Evolutionary conservation across 208 protist genomes (phyloP), one percentile per base, ranked within the genome.

Genomic region (Leishmania major): DNA sequence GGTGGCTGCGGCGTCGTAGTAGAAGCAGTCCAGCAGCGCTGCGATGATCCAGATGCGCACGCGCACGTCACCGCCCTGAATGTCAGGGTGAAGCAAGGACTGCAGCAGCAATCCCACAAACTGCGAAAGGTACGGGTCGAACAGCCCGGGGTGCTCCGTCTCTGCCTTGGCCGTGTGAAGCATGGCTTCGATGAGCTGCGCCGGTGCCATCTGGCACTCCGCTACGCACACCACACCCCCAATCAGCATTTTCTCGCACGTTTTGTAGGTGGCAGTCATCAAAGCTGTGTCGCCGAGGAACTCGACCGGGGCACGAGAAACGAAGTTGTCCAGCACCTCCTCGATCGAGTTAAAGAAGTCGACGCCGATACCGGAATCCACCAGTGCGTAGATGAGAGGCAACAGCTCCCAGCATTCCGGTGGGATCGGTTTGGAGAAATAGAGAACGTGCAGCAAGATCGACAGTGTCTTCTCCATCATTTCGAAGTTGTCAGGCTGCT

Each of bases 181-280:
- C 90, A 97, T 89, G 47, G 92, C 93, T 80, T 96, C 92, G 66
- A 97, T 92, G 28, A 97, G 89, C 87, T 96, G 90, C 53, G 95
- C 83, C 0, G 92, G 85, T 4, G 91, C 93, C 64, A 92, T 85
- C 64, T 91, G 86, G 81, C 92, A 93, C 67, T 91, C 87, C 13
- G 81, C 28, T 3, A 66, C 84, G 80, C 86, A 92, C 28, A 91
- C 87, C 43, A 91, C 89, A 8, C 86, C 85, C 3, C 88, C 87
- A 66, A 95, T 87, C 19, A 97, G 87, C 88, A 97, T 95, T 86
- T 97, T 97, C 57, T 95, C 83, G 77, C 95, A 97, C 40, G 83
- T 81, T 70, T 86, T 57, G 83, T 89, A 94, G 17, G 92, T 95
- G 17, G 87, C 86, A 60, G 90, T 88, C 93, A 97, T 97, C 49